phyloP scores from a whole-genome alignment of 2,329 filamentous ascomycete genomes.

The Colletotrichum filicis region DNA sequence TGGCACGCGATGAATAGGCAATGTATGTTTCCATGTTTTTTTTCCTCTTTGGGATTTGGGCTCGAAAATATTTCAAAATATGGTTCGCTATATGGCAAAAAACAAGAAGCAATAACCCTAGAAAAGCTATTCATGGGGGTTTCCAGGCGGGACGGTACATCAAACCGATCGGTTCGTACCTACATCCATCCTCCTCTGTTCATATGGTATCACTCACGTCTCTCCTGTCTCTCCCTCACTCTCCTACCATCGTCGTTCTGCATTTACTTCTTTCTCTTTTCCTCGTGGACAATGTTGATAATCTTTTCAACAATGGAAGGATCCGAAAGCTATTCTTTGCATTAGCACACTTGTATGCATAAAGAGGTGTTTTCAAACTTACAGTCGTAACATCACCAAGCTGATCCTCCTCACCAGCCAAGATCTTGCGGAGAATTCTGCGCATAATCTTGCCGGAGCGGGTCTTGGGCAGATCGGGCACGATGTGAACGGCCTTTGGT shows the following conservation, averaged over 20 bases:
- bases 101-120: constrained; percentile 1
- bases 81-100: constrained; percentile 18
- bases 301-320: constrained; percentile 91
- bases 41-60: not conserved
- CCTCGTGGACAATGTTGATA: constrained; percentile 80
- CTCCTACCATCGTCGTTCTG: not conserved
- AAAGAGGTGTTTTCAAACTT: constrained; percentile 50
- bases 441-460: constrained; percentile 99
- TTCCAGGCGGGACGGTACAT: not conserved
- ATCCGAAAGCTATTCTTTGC: constrained; percentile 78
- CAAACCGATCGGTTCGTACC: not conserved
- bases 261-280: constrained; percentile 62
- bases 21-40: not conserved
- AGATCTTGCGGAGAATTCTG: constrained; percentile 94
- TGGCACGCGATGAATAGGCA: not conserved
- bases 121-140: not conserved
- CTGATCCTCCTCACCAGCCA: constrained; percentile 97
- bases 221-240: not conserved
- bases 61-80: not conserved
- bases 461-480: constrained; percentile 96
- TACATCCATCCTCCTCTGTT: not conserved
- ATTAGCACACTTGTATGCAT: constrained; percentile 8
- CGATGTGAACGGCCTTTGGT: constrained; percentile 90
- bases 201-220: constrained; percentile 24
- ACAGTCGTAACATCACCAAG: constrained; percentile 93